phyloP scores from a whole-genome alignment of 2,329 filamentous ascomycete genomes.

The Trichoderma polysporum region DNA sequence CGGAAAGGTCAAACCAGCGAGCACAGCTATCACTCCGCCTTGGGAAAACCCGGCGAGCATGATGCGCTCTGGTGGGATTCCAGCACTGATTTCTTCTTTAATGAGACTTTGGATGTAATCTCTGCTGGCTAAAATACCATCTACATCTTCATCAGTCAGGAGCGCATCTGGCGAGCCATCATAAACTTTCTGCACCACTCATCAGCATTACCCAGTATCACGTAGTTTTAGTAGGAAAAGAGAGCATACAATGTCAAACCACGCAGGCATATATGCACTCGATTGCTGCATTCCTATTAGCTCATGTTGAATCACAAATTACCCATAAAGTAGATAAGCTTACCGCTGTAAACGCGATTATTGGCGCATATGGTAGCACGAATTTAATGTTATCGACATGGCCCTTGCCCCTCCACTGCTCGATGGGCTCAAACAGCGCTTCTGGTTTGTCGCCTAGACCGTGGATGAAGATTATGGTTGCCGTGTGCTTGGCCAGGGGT shows the following conservation, averaged over 20 bases:
- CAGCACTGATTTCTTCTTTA: constrained; percentile 70
- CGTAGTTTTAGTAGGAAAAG: no score
- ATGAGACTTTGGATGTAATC: constrained; percentile 78
- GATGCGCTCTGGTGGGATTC: constrained; percentile 79
- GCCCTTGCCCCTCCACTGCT: constrained; percentile 79
- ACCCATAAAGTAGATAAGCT: constrained; percentile 20
- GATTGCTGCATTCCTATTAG: constrained; percentile 54
- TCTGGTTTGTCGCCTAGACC: constrained; percentile 82
- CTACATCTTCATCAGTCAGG: constrained; percentile 58
- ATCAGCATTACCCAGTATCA: not conserved
- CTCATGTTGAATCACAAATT: not conserved
- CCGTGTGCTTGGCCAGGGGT: constrained; percentile 79
- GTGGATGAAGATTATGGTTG: constrained; percentile 92
- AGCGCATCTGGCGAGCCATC: constrained; percentile 12
- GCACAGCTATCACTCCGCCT: constrained; percentile 84
- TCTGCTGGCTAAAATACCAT: constrained; percentile 70
- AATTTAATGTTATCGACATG: constrained; percentile 90
- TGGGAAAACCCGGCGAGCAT: constrained; percentile 86
- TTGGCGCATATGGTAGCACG: constrained; percentile 86
- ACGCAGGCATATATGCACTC: constrained; percentile 79
- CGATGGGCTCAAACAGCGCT: constrained; percentile 77
- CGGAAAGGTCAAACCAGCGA: constrained; percentile 71
- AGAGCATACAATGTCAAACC: constrained; percentile 73
- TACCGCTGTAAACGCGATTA: constrained; percentile 72
- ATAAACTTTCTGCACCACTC: constrained; percentile 7